A percentile compares a stretch with the other conserved stretches of the same genome.
phyloP scores from a whole-genome alignment of 306 rosid species.

The Gynostemma pentaphyllum region DNA sequence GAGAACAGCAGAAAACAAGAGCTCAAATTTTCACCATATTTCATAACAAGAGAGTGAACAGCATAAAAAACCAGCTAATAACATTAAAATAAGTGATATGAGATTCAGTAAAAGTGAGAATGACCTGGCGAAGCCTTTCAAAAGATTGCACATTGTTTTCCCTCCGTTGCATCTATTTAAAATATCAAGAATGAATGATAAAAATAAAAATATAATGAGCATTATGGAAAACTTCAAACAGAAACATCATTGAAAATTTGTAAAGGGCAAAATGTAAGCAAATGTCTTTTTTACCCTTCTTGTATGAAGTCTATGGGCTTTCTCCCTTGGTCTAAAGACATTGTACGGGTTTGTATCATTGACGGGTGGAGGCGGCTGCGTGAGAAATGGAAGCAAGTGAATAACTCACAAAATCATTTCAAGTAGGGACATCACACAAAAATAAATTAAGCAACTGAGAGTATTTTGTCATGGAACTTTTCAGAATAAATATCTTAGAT shows the following conservation, averaged over 20 bases:
- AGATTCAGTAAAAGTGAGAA: conserved; percentile 1
- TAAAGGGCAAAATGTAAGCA: conserved; percentile 9
- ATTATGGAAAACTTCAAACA: neutral
- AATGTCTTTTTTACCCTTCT: conserved; percentile 62
- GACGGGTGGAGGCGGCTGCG: conserved; percentile 97
- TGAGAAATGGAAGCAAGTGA: conserved; percentile 6
- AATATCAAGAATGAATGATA: conserved; percentile 11
- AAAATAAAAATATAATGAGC: neutral
- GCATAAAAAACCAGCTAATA: neutral
- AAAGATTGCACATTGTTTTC: conserved; percentile 96
- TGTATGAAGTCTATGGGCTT: conserved; percentile 94
- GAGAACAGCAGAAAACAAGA: neutral
- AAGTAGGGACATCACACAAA: neutral
- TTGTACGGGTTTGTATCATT: conserved; percentile 96
- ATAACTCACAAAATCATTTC: neutral
- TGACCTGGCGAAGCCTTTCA: conserved; percentile 98
- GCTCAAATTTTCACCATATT: neutral
- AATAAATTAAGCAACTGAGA: too few relatives aligned
- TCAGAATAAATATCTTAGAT: neutral
- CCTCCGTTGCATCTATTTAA: conserved; percentile 87
- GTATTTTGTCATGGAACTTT: too few relatives aligned
- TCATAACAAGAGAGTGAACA: neutral
- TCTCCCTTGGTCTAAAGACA: conserved; percentile 98
- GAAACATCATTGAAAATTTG: conserved; percentile 17
- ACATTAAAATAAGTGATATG: neutral